phyloP scores from a whole-genome alignment of 495 filamentous ascomycete genomes.

The Viridothelium virens region DNA sequence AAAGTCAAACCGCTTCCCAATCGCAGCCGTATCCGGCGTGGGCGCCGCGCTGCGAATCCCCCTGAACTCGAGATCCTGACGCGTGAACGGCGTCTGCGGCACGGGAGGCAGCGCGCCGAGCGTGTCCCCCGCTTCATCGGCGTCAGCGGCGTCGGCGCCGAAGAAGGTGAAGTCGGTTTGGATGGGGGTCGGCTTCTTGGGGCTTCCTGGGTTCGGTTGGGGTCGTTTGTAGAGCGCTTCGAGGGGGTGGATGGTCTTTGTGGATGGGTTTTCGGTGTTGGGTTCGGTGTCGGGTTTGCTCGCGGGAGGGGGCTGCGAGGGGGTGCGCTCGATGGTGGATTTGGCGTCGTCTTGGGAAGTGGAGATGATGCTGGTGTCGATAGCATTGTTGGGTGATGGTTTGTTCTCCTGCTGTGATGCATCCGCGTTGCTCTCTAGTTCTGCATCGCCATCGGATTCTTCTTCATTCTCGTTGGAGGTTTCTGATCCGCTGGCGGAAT shows the following conservation, averaged over 20 bases:
- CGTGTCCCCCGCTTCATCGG: conserved; percentile 47
- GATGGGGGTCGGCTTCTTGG: conserved; percentile 37
- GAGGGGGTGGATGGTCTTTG: conserved; percentile 65
- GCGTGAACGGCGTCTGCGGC: conserved; percentile 74
- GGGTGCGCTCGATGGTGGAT: not conserved
- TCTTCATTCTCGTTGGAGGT: not conserved
- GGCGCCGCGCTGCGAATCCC: conserved; percentile 77
- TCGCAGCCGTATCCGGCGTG: conserved; percentile 86
- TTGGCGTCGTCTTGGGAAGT: not conserved
- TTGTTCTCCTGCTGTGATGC: not conserved
- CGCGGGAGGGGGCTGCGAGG: not conserved
- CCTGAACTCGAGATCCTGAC: conserved; percentile 65
- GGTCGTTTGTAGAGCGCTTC: conserved; percentile 83
- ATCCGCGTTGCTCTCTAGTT: not conserved
- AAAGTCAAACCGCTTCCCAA: conserved; percentile 46
- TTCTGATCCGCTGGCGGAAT: not conserved
- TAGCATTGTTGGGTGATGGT: not conserved
- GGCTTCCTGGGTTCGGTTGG: conserved; percentile 34
- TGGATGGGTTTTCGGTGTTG: not conserved
- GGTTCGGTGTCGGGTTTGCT: too few species aligned
- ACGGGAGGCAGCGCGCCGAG: conserved; percentile 28
- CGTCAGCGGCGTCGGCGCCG: conserved; percentile 39
- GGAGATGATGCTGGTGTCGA: not conserved
- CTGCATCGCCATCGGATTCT: not conserved
- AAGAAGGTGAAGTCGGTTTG: conserved; percentile 58